Conservation (phyloP, 176 grass and related monocot species). For the Poa pratensis region DNA sequence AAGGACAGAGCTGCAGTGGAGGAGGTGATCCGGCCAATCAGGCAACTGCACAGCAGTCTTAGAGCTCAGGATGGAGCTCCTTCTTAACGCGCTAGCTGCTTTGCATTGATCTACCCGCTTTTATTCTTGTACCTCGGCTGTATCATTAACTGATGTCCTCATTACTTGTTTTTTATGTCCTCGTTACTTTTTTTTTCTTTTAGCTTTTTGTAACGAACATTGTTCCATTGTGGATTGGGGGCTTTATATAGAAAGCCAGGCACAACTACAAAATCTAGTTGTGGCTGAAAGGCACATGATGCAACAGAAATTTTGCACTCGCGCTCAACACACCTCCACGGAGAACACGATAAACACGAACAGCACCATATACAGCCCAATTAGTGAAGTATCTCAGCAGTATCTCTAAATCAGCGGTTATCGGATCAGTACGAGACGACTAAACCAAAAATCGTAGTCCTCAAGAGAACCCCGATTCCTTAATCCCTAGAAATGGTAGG, state of each 20-base stretch:
- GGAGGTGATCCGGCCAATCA: no score
- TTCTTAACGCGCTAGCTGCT: no score
- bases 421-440: background rate
- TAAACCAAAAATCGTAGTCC: conserved; percentile 8
- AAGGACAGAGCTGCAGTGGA: no score
- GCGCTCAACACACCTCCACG: background rate
- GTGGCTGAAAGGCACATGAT: background rate
- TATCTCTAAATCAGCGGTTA: background rate
- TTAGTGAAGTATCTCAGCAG: background rate
- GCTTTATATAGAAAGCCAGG: background rate
- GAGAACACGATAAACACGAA: background rate
- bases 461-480: background rate
- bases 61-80: no score
- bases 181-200: no score
- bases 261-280: background rate
- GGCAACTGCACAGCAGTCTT: no score
- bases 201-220: no score
- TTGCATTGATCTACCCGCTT: no score
- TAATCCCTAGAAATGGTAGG: conserved; percentile 1
- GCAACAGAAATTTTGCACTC: background rate
- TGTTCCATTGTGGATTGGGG: no score
- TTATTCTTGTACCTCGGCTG: no score
- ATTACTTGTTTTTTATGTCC: no score
- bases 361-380: background rate
- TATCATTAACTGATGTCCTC: no score